Evolutionary conservation across 2,329 filamentous ascomycete species (phyloP).

Genomic region (Aureobasidium sp.): DNA sequence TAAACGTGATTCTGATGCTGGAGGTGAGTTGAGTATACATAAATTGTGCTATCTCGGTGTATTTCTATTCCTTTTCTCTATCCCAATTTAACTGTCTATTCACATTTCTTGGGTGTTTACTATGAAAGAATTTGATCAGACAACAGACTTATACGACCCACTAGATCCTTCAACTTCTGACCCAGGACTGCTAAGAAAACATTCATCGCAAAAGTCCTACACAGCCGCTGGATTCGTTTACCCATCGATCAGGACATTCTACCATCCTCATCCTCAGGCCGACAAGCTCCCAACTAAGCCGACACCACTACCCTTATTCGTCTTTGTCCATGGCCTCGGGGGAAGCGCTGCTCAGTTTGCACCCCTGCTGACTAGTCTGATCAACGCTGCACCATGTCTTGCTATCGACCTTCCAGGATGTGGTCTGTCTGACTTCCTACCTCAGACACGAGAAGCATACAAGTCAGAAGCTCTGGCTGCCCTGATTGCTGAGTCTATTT

Average conservation of each 20-base stretch:
- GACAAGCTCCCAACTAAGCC: slow-evolving; percentile 69
- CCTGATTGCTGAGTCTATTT: slow-evolving; percentile 67
- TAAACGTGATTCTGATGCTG: slow-evolving; percentile 7
- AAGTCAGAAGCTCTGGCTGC: slow-evolving; percentile 66
- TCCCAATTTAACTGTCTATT: not conserved
- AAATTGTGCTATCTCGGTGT: not conserved
- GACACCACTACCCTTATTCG: slow-evolving; percentile 70
- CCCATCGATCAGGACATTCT: slow-evolving; percentile 72
- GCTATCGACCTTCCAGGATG: slow-evolving; percentile 89
- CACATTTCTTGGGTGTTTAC: not conserved
- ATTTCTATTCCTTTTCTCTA: not conserved
- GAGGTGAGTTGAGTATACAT: slow-evolving; percentile 13
- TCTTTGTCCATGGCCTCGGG: slow-evolving; percentile 90
- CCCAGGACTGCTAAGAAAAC: slow-evolving; percentile 70
- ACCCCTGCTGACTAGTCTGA: slow-evolving; percentile 69
- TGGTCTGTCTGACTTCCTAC: slow-evolving; percentile 69
- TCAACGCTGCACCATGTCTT: slow-evolving; percentile 75
- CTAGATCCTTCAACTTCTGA: slow-evolving; percentile 53
- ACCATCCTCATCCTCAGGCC: slow-evolving; percentile 72
- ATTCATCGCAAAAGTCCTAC: slow-evolving; percentile 62
- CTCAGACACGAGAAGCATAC: slow-evolving; percentile 70
- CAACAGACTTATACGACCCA: slow-evolving; percentile 11
- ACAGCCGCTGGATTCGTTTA: slow-evolving; percentile 64
- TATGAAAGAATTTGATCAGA: slow-evolving; percentile 2
- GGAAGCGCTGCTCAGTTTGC: slow-evolving; percentile 86